Evolutionary conservation across 1,139 yeast species (phyloP).

Genomic region (Magnusiomyces sp.): DNA sequence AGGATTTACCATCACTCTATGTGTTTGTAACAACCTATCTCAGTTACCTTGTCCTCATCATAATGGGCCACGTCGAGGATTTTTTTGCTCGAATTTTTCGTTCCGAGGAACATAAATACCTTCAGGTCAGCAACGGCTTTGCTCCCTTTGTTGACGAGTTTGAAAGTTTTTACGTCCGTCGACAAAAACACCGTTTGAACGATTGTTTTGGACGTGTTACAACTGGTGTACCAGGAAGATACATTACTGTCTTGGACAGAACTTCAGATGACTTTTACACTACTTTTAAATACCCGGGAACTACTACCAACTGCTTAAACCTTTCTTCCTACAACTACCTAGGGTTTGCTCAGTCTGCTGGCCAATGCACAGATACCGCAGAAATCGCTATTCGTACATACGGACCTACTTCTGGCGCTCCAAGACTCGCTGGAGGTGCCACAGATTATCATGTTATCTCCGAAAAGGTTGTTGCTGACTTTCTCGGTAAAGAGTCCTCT

Average conservation of each 20-base stretch:
- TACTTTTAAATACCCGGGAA: conserved; percentile 63
- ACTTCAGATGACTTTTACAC: conserved; percentile 49
- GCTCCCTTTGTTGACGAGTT: conserved; percentile 96
- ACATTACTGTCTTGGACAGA: conserved; percentile 72
- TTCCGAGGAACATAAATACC: conserved; percentile 52
- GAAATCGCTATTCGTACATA: conserved; percentile 51
- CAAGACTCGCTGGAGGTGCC: conserved; percentile 69
- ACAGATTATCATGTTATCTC: conserved; percentile 66
- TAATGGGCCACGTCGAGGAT: conserved; percentile 85
- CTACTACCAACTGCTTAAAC: conserved; percentile 68
- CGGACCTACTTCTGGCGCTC: conserved; percentile 74
- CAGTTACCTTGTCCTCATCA: conserved; percentile 71
- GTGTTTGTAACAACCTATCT: conserved; percentile 75
- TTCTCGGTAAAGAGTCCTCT: conserved; percentile 87
- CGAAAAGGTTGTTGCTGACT: conserved; percentile 70
- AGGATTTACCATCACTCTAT: conserved; percentile 69
- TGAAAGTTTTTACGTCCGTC: conserved; percentile 86
- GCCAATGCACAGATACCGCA: conserved; percentile 80
- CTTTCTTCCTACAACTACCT: conserved; percentile 86
- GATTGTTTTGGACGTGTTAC: conserved; percentile 95
- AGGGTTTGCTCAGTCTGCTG: conserved; percentile 94
- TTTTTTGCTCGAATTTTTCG: conserved; percentile 71
- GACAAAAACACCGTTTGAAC: conserved; percentile 81
- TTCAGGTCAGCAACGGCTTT: conserved; percentile 76
- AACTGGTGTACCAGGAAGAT: conserved; percentile 95